These are phyloP conservation scores for Closterium sp. DNA, from an alignment of 139 green algal genomes.

Conservation along the genomic window DNA sequence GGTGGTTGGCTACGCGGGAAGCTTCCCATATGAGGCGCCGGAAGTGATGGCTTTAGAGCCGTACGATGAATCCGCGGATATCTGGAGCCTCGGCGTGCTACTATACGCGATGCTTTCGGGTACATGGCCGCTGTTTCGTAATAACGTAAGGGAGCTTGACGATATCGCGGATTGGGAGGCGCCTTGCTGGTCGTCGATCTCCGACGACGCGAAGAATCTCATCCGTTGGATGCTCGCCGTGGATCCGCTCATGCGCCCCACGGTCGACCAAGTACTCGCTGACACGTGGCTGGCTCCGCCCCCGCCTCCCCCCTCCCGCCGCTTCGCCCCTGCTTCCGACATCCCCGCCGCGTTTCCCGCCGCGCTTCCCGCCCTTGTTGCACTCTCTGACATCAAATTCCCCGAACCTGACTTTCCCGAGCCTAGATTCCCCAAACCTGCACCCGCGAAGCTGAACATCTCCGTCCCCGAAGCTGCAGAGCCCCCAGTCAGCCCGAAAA, in stretches of 20 bases:
- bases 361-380: not conserved
- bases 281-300: not conserved
- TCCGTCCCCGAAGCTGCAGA: not conserved
- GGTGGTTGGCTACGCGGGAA: not conserved
- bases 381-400: not conserved
- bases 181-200: not conserved
- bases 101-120: not conserved
- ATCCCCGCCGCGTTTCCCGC: not conserved
- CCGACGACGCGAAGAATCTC: not conserved
- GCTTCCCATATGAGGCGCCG: not conserved
- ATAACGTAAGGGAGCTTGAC: not conserved
- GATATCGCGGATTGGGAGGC: not conserved
- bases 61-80: not conserved
- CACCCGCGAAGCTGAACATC: not conserved
- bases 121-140: not conserved
- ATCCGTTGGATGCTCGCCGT: not conserved
- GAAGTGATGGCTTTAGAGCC: not conserved
- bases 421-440: not conserved
- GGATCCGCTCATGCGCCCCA: not conserved
- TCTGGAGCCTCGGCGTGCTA: not conserved
- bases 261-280: not conserved
- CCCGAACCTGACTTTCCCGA: not conserved
- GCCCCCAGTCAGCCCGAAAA: not conserved
- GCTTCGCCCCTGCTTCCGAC: not conserved
- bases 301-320: not conserved